Conservation (phyloP, 2,329 filamentous ascomycete genomes). For the Aureobasidium sp. region DNA sequence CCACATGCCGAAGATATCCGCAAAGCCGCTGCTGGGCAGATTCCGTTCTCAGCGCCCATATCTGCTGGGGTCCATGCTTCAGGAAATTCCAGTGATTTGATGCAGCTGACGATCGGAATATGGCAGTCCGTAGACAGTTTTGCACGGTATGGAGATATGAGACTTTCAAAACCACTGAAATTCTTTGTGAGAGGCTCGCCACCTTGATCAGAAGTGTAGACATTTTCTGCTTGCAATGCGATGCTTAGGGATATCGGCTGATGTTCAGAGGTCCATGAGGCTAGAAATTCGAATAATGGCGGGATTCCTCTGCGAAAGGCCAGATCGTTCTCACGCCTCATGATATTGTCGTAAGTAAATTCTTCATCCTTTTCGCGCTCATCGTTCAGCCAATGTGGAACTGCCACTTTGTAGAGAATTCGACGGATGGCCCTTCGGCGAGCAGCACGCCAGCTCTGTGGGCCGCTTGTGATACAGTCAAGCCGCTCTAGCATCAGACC, state of each 20-base stretch:
- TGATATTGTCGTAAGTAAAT: background rate
- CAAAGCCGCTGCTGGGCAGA: background rate
- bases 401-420: background rate
- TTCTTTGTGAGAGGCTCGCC: background rate
- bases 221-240: background rate
- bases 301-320: background rate
- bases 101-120: background rate
- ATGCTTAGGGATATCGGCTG: background rate
- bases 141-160: background rate
- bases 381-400: background rate
- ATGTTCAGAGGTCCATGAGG: background rate
- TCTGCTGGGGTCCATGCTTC: too few species aligned
- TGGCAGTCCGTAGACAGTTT: background rate
- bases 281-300: background rate
- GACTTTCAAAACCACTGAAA: background rate
- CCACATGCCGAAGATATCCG: background rate
- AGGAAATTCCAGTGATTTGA: background rate
- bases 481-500: background rate
- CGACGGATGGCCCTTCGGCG: background rate
- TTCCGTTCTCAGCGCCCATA: background rate
- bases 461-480: background rate
- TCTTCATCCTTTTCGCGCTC: background rate
- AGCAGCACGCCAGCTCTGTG: background rate
- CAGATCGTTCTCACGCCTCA: background rate
- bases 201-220: background rate